Evolutionary conservation across 2,329 filamentous ascomycete genomes (phyloP), one percentile per base, ranked within the genome.

Genomic region (Sporothrix schenckii): DNA sequence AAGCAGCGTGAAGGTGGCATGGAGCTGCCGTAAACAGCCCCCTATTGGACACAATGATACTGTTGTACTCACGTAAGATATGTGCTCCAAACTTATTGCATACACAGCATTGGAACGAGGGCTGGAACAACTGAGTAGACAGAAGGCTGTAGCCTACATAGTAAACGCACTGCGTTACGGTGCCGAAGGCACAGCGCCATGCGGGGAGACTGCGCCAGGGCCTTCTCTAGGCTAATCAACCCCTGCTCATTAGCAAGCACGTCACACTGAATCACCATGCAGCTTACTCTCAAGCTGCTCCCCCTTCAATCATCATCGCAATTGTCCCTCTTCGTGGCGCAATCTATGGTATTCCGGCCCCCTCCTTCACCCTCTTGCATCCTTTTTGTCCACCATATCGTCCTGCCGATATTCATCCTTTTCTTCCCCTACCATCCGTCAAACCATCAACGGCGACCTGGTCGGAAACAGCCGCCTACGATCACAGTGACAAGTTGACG

Each of bases 161-260:
- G 39, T 41, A 47, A 52, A 4, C 1, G 41, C 13, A 10, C 30
- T 61, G 53, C 53, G 52, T 24, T 30, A 24, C 24, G 16, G 54
- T 39, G 30, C 30, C 34, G 34, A 9, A 34, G 34, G 30, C 56
- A 60, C 56, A 61, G 11, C 47, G 52, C 56, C 52, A 63, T 69
- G 41, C 67, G 47, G 54, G 54, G 44, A 34, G 47, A 16, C 14
- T 11, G 44, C 41, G 41, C 41, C 61, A 61, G 44, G 54, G 27
- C 30, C 14, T 34, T 21, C 41, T 41, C 41, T 34, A 34, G 41
- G 66, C 72, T 71, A 73, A 73, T 73, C 71, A 73, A 56, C 67
- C 63, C 63, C 50, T 24, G 58, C 19, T 41, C 24, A 47, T 74
- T 73, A 54, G 68, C 71, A 73, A 72, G 71, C 72, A 71, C 49